A percentile compares a stretch with the other conserved stretches of the same genome.
Evolutionary conservation across 768 basidiomycete species (phyloP).

Genomic region (Pisolithus orientalis): DNA sequence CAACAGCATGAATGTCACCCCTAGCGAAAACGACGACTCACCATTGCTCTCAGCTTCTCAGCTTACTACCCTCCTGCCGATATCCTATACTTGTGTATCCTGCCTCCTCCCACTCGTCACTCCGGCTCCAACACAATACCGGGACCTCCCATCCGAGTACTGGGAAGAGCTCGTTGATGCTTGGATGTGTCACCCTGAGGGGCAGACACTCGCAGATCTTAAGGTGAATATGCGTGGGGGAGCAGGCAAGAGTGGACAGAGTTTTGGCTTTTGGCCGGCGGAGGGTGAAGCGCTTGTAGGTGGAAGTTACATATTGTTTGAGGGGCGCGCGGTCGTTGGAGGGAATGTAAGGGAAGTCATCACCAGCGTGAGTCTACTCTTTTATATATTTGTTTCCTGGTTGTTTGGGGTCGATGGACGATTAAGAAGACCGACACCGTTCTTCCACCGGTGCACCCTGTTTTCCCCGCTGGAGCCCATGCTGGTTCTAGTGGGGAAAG

Average conservation of each 20-base stretch:
- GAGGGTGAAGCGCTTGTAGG: slow-evolving; percentile 75
- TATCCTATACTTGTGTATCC: slow-evolving; percentile 68
- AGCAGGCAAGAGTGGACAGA: slow-evolving; percentile 12
- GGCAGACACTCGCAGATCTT: slow-evolving; percentile 61
- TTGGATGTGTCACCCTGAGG: slow-evolving; percentile 95
- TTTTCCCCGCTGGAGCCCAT: slow-evolving; percentile 44
- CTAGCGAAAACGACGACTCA: slow-evolving; percentile 24
- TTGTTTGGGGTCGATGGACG: slow-evolving; percentile 45
- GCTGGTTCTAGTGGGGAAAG: slow-evolving; percentile 39
- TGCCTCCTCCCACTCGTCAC: slow-evolving; percentile 71
- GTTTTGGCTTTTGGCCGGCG: slow-evolving; percentile 74
- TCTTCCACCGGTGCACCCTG: slow-evolving; percentile 47
- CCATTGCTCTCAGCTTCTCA: slow-evolving; percentile 66
- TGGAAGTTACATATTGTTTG: slow-evolving; percentile 80
- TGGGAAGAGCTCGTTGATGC: slow-evolving; percentile 97
- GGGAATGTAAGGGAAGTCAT: slow-evolving; percentile 18
- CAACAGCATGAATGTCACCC: background rate
- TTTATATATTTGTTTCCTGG: slow-evolving; percentile 1
- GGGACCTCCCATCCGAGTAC: slow-evolving; percentile 90
- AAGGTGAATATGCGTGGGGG: slow-evolving; percentile 22
- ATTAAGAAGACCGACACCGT: slow-evolving; percentile 92
- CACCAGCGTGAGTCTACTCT: slow-evolving; percentile 44
- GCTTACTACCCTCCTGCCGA: slow-evolving; percentile 47
- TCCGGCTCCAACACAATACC: slow-evolving; percentile 49
- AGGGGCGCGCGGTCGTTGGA: slow-evolving; percentile 43